Conservation (phyloP, 768 basidiomycete genomes). For the Chiua virens region DNA sequence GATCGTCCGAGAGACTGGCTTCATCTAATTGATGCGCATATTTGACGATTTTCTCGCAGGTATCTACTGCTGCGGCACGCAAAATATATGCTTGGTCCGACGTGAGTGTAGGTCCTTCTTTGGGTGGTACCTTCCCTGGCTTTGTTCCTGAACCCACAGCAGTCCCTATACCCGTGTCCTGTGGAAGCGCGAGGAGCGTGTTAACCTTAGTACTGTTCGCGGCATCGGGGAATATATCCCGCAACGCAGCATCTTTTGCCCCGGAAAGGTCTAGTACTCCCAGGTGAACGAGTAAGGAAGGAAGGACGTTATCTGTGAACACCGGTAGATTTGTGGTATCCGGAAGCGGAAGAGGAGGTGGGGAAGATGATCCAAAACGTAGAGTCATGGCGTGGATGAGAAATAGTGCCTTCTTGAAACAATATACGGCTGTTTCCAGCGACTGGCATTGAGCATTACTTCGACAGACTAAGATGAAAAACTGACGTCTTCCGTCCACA, state of each 20-base stretch:
- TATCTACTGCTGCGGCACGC: slow-evolving; percentile 78
- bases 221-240: slow-evolving; percentile 49
- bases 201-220: slow-evolving; percentile 38
- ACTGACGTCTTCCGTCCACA: slow-evolving; percentile 61
- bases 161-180: slow-evolving; percentile 10
- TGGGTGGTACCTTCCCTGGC: slow-evolving; percentile 24
- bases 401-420: slow-evolving; percentile 89
- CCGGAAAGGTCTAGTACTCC: slow-evolving; percentile 69
- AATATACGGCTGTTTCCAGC: slow-evolving; percentile 62
- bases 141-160: slow-evolving; percentile 12
- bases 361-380: slow-evolving; percentile 59
- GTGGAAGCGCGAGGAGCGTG: slow-evolving; percentile 38
- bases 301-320: slow-evolving; percentile 81
- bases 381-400: slow-evolving; percentile 67
- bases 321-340: slow-evolving; percentile 58
- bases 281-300: slow-evolving; percentile 77
- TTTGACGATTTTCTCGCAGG: slow-evolving; percentile 68
- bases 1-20: slow-evolving; percentile 21
- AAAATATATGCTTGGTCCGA: slow-evolving; percentile 65
- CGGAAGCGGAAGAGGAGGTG: slow-evolving; percentile 62
- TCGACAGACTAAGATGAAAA: slow-evolving; percentile 5
- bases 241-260: slow-evolving; percentile 40
- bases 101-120: slow-evolving; percentile 56
- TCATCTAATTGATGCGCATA: slow-evolving; percentile 41
- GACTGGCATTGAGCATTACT: neutral